Evolutionary conservation across 2,329 filamentous ascomycete species (phyloP), one percentile per base, ranked within the genome.

Genomic region (Myrmaecium sp.): DNA sequence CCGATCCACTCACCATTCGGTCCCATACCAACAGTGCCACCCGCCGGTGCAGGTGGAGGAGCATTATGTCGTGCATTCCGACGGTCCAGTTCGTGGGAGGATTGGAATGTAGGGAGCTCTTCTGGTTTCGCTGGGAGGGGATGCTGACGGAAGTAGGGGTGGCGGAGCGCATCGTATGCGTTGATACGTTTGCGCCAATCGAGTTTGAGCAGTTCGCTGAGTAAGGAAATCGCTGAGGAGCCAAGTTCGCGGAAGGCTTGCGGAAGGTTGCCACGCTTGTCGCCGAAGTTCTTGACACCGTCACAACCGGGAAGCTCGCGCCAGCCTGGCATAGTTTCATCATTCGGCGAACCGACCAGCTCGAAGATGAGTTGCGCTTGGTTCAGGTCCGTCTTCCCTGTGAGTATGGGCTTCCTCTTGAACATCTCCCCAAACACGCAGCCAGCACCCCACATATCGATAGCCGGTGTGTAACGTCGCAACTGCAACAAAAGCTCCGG

Each of bases 391-490:
- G 78, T 91, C 37, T 81, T 82, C 8, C 89, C 89, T 5, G 83
- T 70, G 22, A 98, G 64, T 28, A 98, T 95, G 0, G 89, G 89
- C 49, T 86, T 92, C 19, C 82, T 75, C 40, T 82, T 72, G 36
- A 94, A 76, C 86, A 98, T 98, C 49, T 98, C 89, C 27, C 83
- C 89, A 54, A 98, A 94, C 3, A 98, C 83, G 46, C 89, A 98
- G n/a, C 78, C 89, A 39, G 94, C 86, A 40, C 89, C 89, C 89
- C 89, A 98, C 56, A 98, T 72, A 52, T 98, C 89, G 42, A 98
- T 94, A 6, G 89, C 84, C 9, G 84, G 82, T n/a, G 89, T 98
- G 53, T 98, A 98, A 37, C 72, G 72, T 41, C 83, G 74, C 17
- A 98, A 62, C 36, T 86, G 78, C 25, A 98, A 64, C 17, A 98